Base-by-base conservation (phyloP, 75 land plant species). In the Larix kaempferi region DNA sequence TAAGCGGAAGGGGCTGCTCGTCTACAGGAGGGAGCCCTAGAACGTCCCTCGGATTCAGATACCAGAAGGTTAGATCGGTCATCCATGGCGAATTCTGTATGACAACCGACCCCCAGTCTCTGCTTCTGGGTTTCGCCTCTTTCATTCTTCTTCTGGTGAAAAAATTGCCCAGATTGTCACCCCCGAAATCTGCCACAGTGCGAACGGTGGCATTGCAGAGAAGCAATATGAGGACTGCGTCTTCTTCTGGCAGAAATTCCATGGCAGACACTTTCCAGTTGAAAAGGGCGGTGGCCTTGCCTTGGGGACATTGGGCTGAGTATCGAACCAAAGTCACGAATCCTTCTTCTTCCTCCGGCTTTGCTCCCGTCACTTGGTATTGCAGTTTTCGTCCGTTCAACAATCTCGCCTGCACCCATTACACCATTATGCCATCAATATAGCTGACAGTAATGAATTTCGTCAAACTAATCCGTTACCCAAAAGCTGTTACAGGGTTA, bases 101-200 rank as follows among this genome's bases (percentile, higher is more conserved):
- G 6, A 91, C 71, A 5, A 94, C 87, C 3, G 99, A 94, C 16
- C 99, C 98, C 98, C 96, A 95, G 59, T 95, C 94, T 77, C 88
- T 84, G 6, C 27, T 61, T 66, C 98, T 92, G n/a, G 78, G 71
- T 61, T 65, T 78, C 44, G 79, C 72, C 88, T 94, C 94, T 37
- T 75, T 86, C 77, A 76, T 33, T 74, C 94, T 87, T 64, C 90
- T 84, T 19, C 89, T 76, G 10, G 86, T 80, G 69, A 91, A 74
- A 57, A 91, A 73, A 41, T 86, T 74, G 2, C 88, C 90, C 35
- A 82, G 74, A 37, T 85, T 94, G 58, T 87, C 86, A 23, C 84
- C 83, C 63, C 83, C 84, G 65, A 92, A 83, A 65, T 89, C 92
- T 5, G 98, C 87, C 0, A 91, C 78, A 22, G 88, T 90, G 61